Evolutionary conservation across 2,329 filamentous ascomycete genomes (phyloP).

Genomic region (Cryphonectria parasitica): DNA sequence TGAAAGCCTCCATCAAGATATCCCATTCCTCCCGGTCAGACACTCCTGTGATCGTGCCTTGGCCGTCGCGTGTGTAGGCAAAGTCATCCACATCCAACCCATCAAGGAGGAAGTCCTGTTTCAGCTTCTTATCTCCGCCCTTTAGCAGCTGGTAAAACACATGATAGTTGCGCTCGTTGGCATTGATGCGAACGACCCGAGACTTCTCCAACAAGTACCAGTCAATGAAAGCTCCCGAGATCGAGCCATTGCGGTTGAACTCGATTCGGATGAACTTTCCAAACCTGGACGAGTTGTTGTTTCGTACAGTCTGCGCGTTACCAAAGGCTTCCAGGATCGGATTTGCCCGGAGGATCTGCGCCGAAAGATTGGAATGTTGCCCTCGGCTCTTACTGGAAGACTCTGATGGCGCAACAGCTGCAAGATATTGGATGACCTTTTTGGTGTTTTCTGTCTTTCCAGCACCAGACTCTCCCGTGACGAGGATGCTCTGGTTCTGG

Average conservation of each 20-base stretch:
- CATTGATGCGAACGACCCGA: constrained; percentile 87
- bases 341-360: constrained; percentile 94
- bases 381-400: constrained; percentile 65
- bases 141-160: constrained; percentile 95
- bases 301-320: constrained; percentile 95
- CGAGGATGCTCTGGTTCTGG: constrained; percentile 94
- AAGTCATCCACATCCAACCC: constrained; percentile 83
- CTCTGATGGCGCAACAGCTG: constrained; percentile 88
- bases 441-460: constrained; percentile 99
- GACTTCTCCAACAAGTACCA: constrained; percentile 99
- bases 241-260: constrained; percentile 84
- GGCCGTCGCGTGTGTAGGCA: constrained; percentile 86
- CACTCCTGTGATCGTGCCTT: constrained; percentile 87
- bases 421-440: constrained; percentile 98
- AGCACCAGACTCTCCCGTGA: constrained; percentile 96
- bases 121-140: constrained; percentile 75
- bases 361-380: constrained; percentile 82
- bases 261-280: constrained; percentile 99
- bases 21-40: constrained; percentile 93
- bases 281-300: constrained; percentile 98
- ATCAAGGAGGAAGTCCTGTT: constrained; percentile 75
- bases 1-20: constrained; percentile 85
- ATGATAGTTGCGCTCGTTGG: constrained; percentile 93
- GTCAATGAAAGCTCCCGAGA: constrained; percentile 94
- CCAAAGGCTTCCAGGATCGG: constrained; percentile 98